Percentiles rank a stretch among this genome's conserved stretches.
These are phyloP conservation scores for Macrocybe gigantea DNA, from an alignment of 768 basidiomycete genomes.

Conservation along the genomic window DNA sequence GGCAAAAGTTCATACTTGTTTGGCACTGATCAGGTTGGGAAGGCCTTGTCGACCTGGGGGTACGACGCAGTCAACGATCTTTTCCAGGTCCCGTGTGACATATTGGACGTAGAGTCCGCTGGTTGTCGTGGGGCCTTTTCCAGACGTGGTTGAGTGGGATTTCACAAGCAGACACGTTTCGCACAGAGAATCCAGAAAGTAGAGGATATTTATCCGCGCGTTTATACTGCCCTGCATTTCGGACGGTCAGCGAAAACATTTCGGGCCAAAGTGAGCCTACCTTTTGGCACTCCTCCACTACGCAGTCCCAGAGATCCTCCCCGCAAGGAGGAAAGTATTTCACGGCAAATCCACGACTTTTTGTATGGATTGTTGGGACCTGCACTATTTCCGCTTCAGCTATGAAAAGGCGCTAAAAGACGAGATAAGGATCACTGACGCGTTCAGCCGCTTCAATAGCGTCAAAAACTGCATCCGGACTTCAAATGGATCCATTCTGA, in stretches of 20 bases:
- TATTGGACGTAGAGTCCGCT: conserved; percentile 69
- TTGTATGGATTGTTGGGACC: conserved; percentile 84
- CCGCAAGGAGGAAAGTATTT: conserved; percentile 82
- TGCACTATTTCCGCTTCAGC: conserved; percentile 28
- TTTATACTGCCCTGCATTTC: conserved; percentile 70
- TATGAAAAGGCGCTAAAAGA: not conserved
- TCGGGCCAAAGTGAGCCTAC: conserved; percentile 26
- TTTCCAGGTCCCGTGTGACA: conserved; percentile 69
- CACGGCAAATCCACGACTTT: conserved; percentile 82
- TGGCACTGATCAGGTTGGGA: conserved; percentile 81
- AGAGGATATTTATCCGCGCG: conserved; percentile 88
- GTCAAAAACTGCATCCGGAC: conserved; percentile 69
- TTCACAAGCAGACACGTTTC: conserved; percentile 70
- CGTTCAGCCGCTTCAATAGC: conserved; percentile 57
- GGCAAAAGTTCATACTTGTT: conserved; percentile 51
- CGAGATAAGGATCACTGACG: conserved; percentile 34
- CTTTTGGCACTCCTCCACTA: conserved; percentile 88
- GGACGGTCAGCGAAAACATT: not conserved
- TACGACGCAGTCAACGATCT: conserved; percentile 81
- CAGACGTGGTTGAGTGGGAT: conserved; percentile 41
- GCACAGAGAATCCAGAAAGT: conserved; percentile 85
- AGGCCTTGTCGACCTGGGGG: conserved; percentile 84
- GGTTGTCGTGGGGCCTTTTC: conserved; percentile 25
- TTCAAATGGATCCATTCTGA: conserved; percentile 60
- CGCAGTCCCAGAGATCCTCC: conserved; percentile 92